Evolutionary conservation across 129 eudicot genomes (phyloP).

Genomic region (Arctium minus): DNA sequence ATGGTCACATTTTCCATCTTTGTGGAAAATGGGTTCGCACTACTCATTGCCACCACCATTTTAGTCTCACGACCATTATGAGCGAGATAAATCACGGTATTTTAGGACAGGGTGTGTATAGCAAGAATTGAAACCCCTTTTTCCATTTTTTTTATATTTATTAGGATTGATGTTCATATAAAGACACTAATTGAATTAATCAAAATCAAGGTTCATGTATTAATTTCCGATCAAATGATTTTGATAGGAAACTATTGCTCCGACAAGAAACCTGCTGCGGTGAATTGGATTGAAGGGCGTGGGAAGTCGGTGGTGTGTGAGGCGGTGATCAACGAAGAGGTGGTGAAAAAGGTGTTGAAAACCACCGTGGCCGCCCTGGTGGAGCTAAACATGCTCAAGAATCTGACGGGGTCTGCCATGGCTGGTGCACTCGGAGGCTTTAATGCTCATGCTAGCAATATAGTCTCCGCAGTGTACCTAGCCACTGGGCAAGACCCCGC

Average conservation of each 20-base stretch:
- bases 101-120: no score
- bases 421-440: slow-evolving; percentile 82
- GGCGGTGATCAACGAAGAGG: slow-evolving; percentile 60
- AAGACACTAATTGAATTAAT: neutral
- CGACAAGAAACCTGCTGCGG: slow-evolving; percentile 76
- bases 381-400: slow-evolving; percentile 75
- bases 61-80: neutral
- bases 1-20: neutral
- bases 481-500: slow-evolving; percentile 85
- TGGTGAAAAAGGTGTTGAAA: slow-evolving; percentile 58
- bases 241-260: slow-evolving; percentile 58
- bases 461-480: slow-evolving; percentile 56
- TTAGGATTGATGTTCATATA: no score
- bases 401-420: slow-evolving; percentile 67
- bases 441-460: slow-evolving; percentile 81
- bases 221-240: neutral
- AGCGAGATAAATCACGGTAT: neutral
- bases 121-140: no score
- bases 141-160: no score
- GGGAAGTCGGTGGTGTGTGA: slow-evolving; percentile 79
- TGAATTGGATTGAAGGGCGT: slow-evolving; percentile 73
- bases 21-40: neutral
- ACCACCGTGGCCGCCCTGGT: slow-evolving; percentile 52
- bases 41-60: neutral
- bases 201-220: neutral